Percentiles rank a stretch among this genome's conserved stretches.
phyloP scores from a whole-genome alignment of 2,329 filamentous ascomycete genomes.

The Pestalotiopsis sp. region DNA sequence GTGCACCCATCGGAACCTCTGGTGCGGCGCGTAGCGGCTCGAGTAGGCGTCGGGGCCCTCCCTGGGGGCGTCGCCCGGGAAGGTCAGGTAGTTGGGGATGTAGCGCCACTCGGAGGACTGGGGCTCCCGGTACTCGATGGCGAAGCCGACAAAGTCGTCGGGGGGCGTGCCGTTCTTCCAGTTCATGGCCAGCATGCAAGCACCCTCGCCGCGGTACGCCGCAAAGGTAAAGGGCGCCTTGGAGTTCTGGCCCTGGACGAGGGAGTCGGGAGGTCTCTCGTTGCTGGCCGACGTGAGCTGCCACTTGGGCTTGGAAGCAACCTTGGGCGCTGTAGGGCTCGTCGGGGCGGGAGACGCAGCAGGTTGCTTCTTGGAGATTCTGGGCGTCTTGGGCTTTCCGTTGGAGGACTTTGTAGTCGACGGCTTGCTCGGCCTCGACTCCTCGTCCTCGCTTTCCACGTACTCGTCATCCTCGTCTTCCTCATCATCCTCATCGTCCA shows the following conservation, averaged over 20 bases:
- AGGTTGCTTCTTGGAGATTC: not conserved
- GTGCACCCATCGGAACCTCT: not conserved
- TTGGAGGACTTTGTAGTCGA: not conserved
- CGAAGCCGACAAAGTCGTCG: constrained; percentile 5
- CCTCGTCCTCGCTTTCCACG: not conserved
- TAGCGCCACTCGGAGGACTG: not conserved
- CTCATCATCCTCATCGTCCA: not conserved
- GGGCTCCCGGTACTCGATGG: constrained; percentile 4
- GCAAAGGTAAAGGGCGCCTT: not conserved
- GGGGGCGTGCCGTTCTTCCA: constrained; percentile 4
- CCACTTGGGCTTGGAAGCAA: not conserved
- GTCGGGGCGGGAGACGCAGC: not conserved
- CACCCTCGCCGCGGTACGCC: constrained; percentile 1
- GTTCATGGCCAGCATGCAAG: constrained; percentile 3
- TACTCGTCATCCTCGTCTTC: not conserved
- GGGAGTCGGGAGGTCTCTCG: not conserved
- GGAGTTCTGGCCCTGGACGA: not conserved
- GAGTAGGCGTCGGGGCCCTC: not conserved
- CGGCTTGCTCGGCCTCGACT: not conserved
- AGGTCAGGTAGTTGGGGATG: not conserved
- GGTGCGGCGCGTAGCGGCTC: not conserved
- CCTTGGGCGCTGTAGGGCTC: not conserved
- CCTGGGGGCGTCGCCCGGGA: not conserved
- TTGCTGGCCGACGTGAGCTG: constrained; percentile 1
- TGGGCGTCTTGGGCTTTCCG: not conserved